A percentile compares a stretch with the other conserved stretches of the same genome.
Conservation (phyloP, 2,329 filamentous ascomycete species). For the Cladosporium sp. region DNA sequence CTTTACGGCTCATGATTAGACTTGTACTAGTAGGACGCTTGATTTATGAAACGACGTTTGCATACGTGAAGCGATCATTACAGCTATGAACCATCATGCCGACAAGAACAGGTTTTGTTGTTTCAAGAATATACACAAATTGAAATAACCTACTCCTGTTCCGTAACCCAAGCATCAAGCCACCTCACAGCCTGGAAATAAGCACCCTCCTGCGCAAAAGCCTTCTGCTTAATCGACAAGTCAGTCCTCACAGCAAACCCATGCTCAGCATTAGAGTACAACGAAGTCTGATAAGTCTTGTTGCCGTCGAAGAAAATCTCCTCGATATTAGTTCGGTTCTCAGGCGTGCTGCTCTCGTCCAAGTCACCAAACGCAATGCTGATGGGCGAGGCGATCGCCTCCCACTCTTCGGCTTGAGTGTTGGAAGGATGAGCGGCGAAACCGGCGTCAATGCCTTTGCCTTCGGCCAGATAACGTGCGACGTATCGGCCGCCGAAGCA, state of each 20-base stretch:
- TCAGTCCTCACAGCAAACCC: slow-evolving; percentile 32
- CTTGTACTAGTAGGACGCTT: too few relatives aligned
- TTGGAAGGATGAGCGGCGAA: slow-evolving; percentile 69
- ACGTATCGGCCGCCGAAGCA: slow-evolving; percentile 77
- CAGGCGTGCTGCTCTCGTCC: slow-evolving; percentile 18
- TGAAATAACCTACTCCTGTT: slow-evolving; percentile 1
- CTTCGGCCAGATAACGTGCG: slow-evolving; percentile 54
- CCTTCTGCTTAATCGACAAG: slow-evolving; percentile 26
- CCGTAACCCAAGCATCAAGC: slow-evolving; percentile 32
- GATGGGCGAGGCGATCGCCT: slow-evolving; percentile 60
- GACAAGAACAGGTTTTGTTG: too few relatives aligned
- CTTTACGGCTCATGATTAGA: too few relatives aligned
- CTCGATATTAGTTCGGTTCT: slow-evolving; percentile 23
- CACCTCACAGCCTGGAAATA: slow-evolving; percentile 32
- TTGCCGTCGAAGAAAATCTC: slow-evolving; percentile 25
- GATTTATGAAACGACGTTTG: too few relatives aligned
- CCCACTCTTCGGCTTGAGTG: slow-evolving; percentile 60
- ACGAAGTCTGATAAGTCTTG: slow-evolving; percentile 29
- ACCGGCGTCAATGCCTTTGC: slow-evolving; percentile 54
- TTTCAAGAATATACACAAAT: too few relatives aligned
- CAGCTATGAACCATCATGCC: too few relatives aligned
- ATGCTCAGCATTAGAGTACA: slow-evolving; percentile 32
- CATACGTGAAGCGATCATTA: too few relatives aligned
- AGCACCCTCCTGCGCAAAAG: slow-evolving; percentile 32
- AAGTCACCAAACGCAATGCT: slow-evolving; percentile 50